phyloP scores from a whole-genome alignment of 305 asterid species.

The Fraxinus sp. region DNA sequence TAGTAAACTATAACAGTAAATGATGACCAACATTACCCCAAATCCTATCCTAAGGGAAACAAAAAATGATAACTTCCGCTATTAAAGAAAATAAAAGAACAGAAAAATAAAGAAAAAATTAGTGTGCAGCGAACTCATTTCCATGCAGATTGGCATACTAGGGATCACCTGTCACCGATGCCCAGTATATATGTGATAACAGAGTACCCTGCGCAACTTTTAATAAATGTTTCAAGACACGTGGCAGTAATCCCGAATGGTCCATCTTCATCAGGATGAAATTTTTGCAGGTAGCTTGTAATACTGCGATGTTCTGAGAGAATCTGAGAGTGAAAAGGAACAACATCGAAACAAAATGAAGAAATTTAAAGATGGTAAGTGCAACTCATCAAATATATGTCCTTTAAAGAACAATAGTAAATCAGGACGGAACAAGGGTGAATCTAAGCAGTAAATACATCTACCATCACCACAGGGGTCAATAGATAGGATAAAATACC shows the following conservation, averaged over 20 bases:
- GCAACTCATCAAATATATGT: background rate
- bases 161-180: slow-evolving; percentile 89
- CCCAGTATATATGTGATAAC: slow-evolving; percentile 97
- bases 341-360: slow-evolving; percentile 7
- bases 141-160: slow-evolving; percentile 5
- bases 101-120: background rate
- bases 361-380: background rate
- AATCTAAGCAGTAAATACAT: slow-evolving; percentile 14
- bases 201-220: slow-evolving; percentile 98
- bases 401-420: background rate
- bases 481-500: slow-evolving; percentile 41
- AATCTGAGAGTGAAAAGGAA: slow-evolving; percentile 54
- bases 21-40: background rate
- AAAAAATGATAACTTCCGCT: background rate
- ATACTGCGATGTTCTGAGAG: slow-evolving; percentile 95
- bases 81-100: slow-evolving; percentile 1
- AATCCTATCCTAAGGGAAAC: background rate
- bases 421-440: background rate
- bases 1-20: background rate
- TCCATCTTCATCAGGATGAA: slow-evolving; percentile 89
- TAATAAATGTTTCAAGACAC: slow-evolving; percentile 93
- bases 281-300: slow-evolving; percentile 87
- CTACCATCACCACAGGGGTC: background rate
- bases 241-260: slow-evolving; percentile 93
- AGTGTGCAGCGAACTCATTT: background rate